phyloP scores from a whole-genome alignment of 2,329 filamentous ascomycete species.

The Monilinia fructicola region DNA sequence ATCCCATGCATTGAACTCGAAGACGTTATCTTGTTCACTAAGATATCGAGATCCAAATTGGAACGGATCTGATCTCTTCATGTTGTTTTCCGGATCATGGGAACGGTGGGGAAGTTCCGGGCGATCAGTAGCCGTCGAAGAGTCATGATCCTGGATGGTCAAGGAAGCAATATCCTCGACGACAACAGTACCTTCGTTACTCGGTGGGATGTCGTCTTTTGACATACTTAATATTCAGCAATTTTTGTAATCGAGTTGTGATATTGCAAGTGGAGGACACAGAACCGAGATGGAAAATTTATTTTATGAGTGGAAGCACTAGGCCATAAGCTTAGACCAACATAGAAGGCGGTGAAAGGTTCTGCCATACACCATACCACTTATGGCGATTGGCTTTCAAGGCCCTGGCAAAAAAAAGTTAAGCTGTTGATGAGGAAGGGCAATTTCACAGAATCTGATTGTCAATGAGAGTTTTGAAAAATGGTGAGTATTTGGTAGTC shows the following conservation, averaged over 20 bases:
- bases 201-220: slow-evolving; percentile 9
- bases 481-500: background rate
- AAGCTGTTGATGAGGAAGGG: slow-evolving; percentile 10
- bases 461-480: slow-evolving; percentile 1
- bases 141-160: slow-evolving; percentile 28
- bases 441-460: slow-evolving; percentile 1
- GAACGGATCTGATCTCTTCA: slow-evolving; percentile 89
- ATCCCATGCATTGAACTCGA: slow-evolving; percentile 98
- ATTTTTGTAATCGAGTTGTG: slow-evolving; percentile 1
- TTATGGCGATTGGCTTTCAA: slow-evolving; percentile 1
- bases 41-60: slow-evolving; percentile 90
- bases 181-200: slow-evolving; percentile 10
- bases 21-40: slow-evolving; percentile 82
- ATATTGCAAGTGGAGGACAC: background rate
- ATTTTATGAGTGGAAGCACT: background rate
- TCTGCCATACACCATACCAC: background rate
- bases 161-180: slow-evolving; percentile 23
- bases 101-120: slow-evolving; percentile 37
- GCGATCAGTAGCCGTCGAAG: slow-evolving; percentile 27
- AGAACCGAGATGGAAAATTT: slow-evolving; percentile 3
- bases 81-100: slow-evolving; percentile 57
- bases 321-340: background rate
- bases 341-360: background rate
- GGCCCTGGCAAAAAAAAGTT: slow-evolving; percentile 18
- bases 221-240: slow-evolving; percentile 15